Conservation (phyloP, 345 rosid genomes). For the Syzygium jambos region DNA sequence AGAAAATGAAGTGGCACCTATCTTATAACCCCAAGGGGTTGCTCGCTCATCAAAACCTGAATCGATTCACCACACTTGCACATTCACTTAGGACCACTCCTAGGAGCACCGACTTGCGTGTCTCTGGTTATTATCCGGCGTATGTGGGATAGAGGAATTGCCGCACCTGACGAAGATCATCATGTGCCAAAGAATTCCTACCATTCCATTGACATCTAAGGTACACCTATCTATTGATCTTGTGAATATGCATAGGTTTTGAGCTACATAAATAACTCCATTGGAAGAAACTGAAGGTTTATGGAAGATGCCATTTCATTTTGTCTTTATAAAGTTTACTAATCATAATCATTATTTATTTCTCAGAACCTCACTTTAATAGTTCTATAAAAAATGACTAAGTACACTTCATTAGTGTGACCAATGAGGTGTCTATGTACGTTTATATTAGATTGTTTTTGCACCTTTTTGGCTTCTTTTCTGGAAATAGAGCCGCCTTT, state of each 20-base stretch:
- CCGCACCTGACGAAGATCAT: accelerated
- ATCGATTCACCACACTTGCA: accelerated
- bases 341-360: not conserved
- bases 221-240: accelerated
- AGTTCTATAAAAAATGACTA: not conserved
- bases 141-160: not conserved
- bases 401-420: not conserved
- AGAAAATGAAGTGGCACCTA: accelerated
- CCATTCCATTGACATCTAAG: not conserved
- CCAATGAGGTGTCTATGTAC: not conserved
- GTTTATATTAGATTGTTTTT: not conserved
- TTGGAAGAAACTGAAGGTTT: accelerated
- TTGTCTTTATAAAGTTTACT: not conserved
- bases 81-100: not conserved
- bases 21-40: accelerated
- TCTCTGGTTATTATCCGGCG: accelerated
- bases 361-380: not conserved
- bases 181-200: not conserved
- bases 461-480: not conserved
- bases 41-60: not conserved
- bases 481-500: not conserved
- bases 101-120: accelerated
- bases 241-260: not conserved
- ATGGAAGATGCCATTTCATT: not conserved
- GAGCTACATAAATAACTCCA: accelerated